Conservation (phyloP, 306 rosid species). For the Gillenia trifoliata region DNA sequence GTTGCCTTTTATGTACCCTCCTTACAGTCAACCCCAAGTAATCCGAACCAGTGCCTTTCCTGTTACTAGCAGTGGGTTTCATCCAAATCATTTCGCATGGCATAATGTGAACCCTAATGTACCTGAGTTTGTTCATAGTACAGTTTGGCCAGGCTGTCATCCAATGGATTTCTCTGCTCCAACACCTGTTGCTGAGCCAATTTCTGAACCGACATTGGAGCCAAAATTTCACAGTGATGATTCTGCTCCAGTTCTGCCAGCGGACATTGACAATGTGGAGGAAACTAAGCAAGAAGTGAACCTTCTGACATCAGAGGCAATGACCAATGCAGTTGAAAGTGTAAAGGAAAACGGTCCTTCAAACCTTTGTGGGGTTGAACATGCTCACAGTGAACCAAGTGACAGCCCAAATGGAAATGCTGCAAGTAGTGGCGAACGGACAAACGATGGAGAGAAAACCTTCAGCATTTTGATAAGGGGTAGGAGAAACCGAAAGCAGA, state of each 20-base stretch:
- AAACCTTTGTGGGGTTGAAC: slow-evolving; percentile 35
- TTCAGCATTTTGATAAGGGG: slow-evolving; percentile 91
- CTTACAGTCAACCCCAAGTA: slow-evolving; percentile 75
- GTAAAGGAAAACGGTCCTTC: slow-evolving; percentile 50
- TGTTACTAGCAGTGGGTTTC: slow-evolving; percentile 63
- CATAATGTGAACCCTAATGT: slow-evolving; percentile 57
- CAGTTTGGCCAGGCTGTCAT: slow-evolving; percentile 79
- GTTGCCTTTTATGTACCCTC: slow-evolving; percentile 76
- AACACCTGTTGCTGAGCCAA: slow-evolving; percentile 57
- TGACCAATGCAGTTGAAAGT: slow-evolving; percentile 36
- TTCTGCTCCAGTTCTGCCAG: slow-evolving; percentile 45
- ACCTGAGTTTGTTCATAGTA: slow-evolving; percentile 61
- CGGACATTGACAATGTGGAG: slow-evolving; percentile 41
- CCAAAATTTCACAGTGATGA: slow-evolving; percentile 37
- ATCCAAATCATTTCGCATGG: slow-evolving; percentile 81
- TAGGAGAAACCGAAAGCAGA: slow-evolving; percentile 87
- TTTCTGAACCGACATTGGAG: slow-evolving; percentile 46
- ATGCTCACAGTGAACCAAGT: slow-evolving; percentile 30
- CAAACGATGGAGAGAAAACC: slow-evolving; percentile 74
- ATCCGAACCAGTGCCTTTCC: slow-evolving; percentile 68
- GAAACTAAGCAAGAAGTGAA: slow-evolving; percentile 45
- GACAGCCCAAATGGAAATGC: slow-evolving; percentile 27
- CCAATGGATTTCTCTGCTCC: slow-evolving; percentile 75
- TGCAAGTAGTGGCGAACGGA: slow-evolving; percentile 35
- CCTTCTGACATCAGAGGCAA: slow-evolving; percentile 29